A percentile compares a stretch with the other conserved stretches of the same genome.
Evolutionary conservation across 2,329 filamentous ascomycete species (phyloP).

Genomic region (Pseudogymnoascus sp.): DNA sequence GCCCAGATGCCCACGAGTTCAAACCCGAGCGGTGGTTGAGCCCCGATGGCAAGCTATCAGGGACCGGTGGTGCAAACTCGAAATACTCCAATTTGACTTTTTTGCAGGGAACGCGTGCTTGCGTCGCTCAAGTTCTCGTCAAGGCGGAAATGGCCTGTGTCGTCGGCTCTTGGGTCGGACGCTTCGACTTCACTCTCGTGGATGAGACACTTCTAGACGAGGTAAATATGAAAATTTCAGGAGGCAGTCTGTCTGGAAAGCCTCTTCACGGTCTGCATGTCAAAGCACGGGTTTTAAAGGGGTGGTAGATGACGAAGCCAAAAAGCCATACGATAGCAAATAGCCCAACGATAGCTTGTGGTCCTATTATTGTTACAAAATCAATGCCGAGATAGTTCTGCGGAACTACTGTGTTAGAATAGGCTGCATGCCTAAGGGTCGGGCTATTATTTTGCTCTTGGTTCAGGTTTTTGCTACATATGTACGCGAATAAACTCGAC

Average conservation of each 20-base stretch:
- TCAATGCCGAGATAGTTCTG: too few species aligned
- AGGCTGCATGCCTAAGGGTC: too few species aligned
- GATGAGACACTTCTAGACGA: slow-evolving; percentile 42
- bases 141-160: slow-evolving; percentile 78
- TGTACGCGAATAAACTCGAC: not conserved
- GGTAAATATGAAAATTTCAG: slow-evolving; percentile 57
- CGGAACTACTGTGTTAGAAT: too few species aligned
- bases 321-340: too few species aligned
- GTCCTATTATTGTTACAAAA: too few species aligned
- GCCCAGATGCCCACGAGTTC: slow-evolving; percentile 63
- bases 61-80: slow-evolving; percentile 60
- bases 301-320: slow-evolving; percentile 33
- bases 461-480: not conserved
- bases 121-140: slow-evolving; percentile 75
- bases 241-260: slow-evolving; percentile 60
- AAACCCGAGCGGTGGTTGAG: slow-evolving; percentile 68
- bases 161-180: slow-evolving; percentile 66
- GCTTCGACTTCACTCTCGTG: slow-evolving; percentile 54
- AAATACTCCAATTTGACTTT: slow-evolving; percentile 78
- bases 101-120: slow-evolving; percentile 75
- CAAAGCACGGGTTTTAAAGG: slow-evolving; percentile 55
- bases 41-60: slow-evolving; percentile 34
- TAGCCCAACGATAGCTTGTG: too few species aligned
- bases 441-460: too few species aligned
- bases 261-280: slow-evolving; percentile 66